Evolutionary conservation across 257 asterid genomes (phyloP).

Genomic region (Cynanchum wilfordii): DNA sequence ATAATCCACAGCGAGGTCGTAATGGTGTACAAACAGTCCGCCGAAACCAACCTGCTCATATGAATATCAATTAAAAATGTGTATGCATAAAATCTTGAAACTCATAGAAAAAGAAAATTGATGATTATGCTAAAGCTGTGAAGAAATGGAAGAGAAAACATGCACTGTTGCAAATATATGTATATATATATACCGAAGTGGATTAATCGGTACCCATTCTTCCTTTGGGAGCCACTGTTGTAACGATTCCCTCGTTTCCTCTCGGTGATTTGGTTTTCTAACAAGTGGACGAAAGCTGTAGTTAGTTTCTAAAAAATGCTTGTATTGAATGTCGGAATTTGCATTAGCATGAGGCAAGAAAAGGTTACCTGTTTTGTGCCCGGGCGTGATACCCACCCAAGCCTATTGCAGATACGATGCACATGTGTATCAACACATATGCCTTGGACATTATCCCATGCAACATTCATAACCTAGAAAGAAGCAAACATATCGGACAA

Average conservation of each 20-base stretch:
- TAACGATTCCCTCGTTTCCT: slow-evolving; percentile 82
- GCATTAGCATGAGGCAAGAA: not conserved
- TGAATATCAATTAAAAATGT: not conserved
- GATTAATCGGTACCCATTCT: slow-evolving; percentile 94
- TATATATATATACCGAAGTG: slow-evolving; percentile 42
- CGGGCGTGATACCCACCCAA: slow-evolving; percentile 88
- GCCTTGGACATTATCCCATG: slow-evolving; percentile 95
- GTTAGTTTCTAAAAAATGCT: not conserved
- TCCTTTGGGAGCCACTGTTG: slow-evolving; percentile 98
- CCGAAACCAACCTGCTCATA: slow-evolving; percentile 74
- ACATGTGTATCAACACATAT: slow-evolving; percentile 99
- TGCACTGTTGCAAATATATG: too few relatives aligned
- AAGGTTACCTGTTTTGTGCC: slow-evolving; percentile 65
- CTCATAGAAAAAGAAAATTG: not conserved
- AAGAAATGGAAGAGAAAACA: not conserved
- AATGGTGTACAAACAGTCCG: slow-evolving; percentile 88
- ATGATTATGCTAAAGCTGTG: too few relatives aligned
- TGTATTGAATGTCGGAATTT: too few relatives aligned
- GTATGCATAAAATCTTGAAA: not conserved
- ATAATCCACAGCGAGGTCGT: slow-evolving; percentile 74
- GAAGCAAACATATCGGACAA: slow-evolving; percentile 6
- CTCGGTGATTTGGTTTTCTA: slow-evolving; percentile 80
- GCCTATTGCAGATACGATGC: slow-evolving; percentile 91
- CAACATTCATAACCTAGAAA: slow-evolving; percentile 87
- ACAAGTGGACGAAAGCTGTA: slow-evolving; percentile 6